Evolutionary conservation across 2,329 filamentous ascomycete species (phyloP).

Genomic region (Stachybotrys echinatus): DNA sequence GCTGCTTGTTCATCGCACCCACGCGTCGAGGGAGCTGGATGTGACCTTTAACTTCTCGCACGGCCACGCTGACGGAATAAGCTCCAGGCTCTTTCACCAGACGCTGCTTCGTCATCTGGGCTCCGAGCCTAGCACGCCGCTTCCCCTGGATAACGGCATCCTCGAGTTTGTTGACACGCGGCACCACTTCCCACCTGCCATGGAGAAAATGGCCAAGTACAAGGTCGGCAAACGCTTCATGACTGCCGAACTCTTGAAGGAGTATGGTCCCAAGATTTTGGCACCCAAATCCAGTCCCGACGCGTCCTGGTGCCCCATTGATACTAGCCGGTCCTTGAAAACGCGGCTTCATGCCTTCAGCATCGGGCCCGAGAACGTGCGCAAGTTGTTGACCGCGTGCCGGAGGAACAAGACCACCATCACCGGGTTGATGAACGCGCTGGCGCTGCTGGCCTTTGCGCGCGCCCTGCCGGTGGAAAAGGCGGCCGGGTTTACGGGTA

Average conservation of each 20-base stretch:
- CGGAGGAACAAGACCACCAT: constrained; percentile 20
- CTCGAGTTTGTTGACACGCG: constrained; percentile 5
- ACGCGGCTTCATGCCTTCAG: constrained; percentile 14
- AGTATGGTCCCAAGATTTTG: constrained; percentile 8
- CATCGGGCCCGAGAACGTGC: constrained; percentile 9
- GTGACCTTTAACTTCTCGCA: constrained; percentile 21
- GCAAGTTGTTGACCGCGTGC: constrained; percentile 15
- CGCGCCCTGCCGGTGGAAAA: constrained; percentile 5
- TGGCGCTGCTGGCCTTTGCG: constrained; percentile 15
- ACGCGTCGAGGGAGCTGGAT: constrained; percentile 11
- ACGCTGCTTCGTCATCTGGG: constrained; percentile 20
- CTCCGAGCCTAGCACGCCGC: not conserved
- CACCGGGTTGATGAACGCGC: constrained; percentile 19
- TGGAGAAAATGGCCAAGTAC: constrained; percentile 15
- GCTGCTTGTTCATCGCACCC: constrained; percentile 10
- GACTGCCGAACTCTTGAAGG: constrained; percentile 11
- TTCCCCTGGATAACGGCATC: not conserved
- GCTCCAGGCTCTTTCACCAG: constrained; percentile 24
- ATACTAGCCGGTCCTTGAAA: constrained; percentile 5
- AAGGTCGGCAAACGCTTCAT: constrained; percentile 11
- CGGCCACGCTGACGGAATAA: constrained; percentile 19
- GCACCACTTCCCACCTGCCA: constrained; percentile 14
- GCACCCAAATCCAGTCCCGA: constrained; percentile 6
- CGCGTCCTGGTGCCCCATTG: constrained; percentile 18
- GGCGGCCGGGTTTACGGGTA: constrained; percentile 3